These are phyloP conservation scores for Pythium pyrilobum DNA, from an alignment of 352 stramenopile genomes.

Conservation along the genomic window DNA sequence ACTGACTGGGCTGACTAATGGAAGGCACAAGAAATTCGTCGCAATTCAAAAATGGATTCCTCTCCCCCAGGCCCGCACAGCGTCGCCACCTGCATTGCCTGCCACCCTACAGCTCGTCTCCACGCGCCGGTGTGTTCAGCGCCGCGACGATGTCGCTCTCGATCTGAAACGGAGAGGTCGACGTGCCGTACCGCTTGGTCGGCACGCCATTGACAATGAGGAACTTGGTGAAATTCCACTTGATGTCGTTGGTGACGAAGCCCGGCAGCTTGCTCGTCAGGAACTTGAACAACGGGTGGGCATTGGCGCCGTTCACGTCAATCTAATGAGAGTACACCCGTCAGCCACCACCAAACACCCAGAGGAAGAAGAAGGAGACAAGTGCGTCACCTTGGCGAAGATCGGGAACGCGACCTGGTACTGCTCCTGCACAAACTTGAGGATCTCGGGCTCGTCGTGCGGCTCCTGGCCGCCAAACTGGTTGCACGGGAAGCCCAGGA, in stretches of 20 bases:
- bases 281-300: slow-evolving; percentile 88
- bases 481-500: slow-evolving; percentile 95
- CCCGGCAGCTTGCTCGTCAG: slow-evolving; percentile 69
- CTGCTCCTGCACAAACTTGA: slow-evolving; percentile 65
- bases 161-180: slow-evolving; percentile 56
- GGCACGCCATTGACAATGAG: slow-evolving; percentile 70
- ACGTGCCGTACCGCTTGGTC: slow-evolving; percentile 61
- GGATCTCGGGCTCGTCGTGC: slow-evolving; percentile 55
- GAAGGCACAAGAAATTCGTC: too few relatives aligned
- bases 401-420: slow-evolving; percentile 82
- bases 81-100: background rate
- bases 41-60: too few relatives aligned
- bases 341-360: background rate
- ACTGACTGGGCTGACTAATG: too few relatives aligned
- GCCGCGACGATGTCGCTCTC: slow-evolving; percentile 60
- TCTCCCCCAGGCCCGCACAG: too few relatives aligned
- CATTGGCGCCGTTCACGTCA: slow-evolving; percentile 90
- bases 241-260: slow-evolving; percentile 71
- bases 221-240: slow-evolving; percentile 91
- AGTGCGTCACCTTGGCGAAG: slow-evolving; percentile 65
- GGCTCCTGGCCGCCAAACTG: slow-evolving; percentile 94
- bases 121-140: slow-evolving; percentile 18
- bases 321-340: slow-evolving; percentile 39
- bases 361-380: background rate
- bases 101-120: slow-evolving; percentile 4